Evolutionary conservation across 1,284 basidiomycete genomes (phyloP), one percentile per base, ranked within the genome.

Genomic region (Microbotryum lychnidis-dioicae): DNA sequence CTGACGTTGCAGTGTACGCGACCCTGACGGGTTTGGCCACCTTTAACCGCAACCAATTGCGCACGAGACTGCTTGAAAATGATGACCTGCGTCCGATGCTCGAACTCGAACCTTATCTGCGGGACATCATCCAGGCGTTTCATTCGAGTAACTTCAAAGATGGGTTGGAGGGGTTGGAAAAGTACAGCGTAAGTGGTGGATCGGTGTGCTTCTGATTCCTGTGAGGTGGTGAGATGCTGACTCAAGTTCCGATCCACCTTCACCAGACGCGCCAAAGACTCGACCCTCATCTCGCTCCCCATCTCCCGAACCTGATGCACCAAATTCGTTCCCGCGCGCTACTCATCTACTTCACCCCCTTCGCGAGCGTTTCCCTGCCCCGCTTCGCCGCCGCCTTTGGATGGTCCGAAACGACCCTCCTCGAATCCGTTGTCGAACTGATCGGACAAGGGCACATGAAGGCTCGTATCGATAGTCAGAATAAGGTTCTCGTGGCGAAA

Each of bases 321-420:
- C 77, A 80, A 50, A 84, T 91, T 72, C 83, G 82, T 21, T 82
- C 84, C 65, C 85, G 83, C 59, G 84, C 87, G 0, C 78, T 91
- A 50, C 82, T 87, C n/a, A 79, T 87, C 46, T 92, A 91, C 76
- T 89, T 92, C 78, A 81, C 84, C 66, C 89, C 91, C 0, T 93
- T 91, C 73, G 77, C 85, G 49, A 82, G 86, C 20, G 87, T 93
- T 72, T 81, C 82, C 66, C 81, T 94, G 27, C 81, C 84, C 48
- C 81, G 87, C 37, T 88, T 93, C 86, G 84, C 85, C 47, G 75
- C 75, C 2, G 87, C 89, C 4, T 92, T 94, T 70, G 91, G 91
- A 7, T 88, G 88, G 84, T 79, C 80, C 0, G 76, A 86, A 6
- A 81, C 82, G 14, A 82, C 84, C 62, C 82, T 87, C 20, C 84